These are phyloP conservation scores for Boeremia lycopersici DNA, from an alignment of 2,329 filamentous ascomycete genomes.

Conservation along the genomic window DNA sequence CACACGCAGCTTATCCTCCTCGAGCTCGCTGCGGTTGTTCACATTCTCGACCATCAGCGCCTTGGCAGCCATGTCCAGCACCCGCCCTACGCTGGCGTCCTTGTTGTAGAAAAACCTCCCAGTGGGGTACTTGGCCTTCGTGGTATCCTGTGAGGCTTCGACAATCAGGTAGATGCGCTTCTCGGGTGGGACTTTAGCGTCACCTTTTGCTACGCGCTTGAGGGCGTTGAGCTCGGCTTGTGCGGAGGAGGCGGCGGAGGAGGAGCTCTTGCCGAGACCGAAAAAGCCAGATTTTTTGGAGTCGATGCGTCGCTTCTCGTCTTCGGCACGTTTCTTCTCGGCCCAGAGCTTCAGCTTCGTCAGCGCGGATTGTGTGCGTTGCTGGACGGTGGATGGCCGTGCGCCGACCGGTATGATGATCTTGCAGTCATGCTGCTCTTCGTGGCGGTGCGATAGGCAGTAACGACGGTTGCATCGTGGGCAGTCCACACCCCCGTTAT, in stretches of 20 bases:
- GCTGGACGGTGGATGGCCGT: conserved; percentile 50
- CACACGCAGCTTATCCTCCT: conserved; percentile 80
- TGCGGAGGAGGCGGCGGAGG: conserved; percentile 61
- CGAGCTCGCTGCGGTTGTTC: conserved; percentile 77
- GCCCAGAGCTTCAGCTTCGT: conserved; percentile 82
- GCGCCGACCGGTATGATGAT: conserved; percentile 70
- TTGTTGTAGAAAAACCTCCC: conserved; percentile 58
- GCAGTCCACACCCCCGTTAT: conserved; percentile 74
- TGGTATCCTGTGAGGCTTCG: conserved; percentile 86
- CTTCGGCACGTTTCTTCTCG: conserved; percentile 75
- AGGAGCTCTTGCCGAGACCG: conserved; percentile 28
- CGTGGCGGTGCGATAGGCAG: conserved; percentile 77
- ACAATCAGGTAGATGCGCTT: conserved; percentile 91
- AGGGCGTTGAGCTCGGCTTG: conserved; percentile 74
- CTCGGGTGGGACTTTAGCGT: conserved; percentile 77
- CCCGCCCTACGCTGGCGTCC: conserved; percentile 88
- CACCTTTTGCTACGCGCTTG: conserved; percentile 89
- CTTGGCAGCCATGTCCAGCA: conserved; percentile 79
- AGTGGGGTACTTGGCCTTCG: conserved; percentile 78
- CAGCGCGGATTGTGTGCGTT: conserved; percentile 76
- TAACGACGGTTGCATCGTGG: conserved; percentile 73
- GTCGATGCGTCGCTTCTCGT: conserved; percentile 53
- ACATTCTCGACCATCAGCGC: conserved; percentile 80
- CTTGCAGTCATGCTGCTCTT: conserved; percentile 82
- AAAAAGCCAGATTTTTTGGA: conserved; percentile 35